Evolutionary conservation across 352 stramenopile species (phyloP), one percentile per base, ranked within the genome.

Genomic region (Phytophthora europaea): DNA sequence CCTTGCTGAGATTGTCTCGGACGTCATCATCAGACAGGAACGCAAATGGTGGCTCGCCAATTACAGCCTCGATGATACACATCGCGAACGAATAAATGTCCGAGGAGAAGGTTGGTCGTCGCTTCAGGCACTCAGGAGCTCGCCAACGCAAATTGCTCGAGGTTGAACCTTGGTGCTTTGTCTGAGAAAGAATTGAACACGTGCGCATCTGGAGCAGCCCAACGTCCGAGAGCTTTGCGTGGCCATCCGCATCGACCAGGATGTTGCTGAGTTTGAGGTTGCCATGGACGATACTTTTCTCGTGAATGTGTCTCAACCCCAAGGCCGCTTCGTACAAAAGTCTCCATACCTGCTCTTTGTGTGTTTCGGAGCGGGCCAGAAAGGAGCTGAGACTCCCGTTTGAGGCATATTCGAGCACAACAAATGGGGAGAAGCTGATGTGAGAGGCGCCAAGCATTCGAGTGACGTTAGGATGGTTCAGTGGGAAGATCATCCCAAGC

Each of bases 1-100:
- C 62, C 20, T 53, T 36, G 12, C 55, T 54, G 2, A 79, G 23
- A 4, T 68, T 57, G 1, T 63, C 23, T 3, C 43, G 38, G 22
- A 80, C 54, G 12, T 43, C 36, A 6, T 59, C 48, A 28, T 80
- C 73, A 16, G 62, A 47, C 20, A 65, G 15, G n/a, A 59, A 61
- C 4, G 56, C 65, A 23, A 56, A 80, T 10, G 72, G 76, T 9
- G 74, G 58, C 48, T 78, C 72, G 0, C 60, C 40, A 2, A 64
- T 70, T 15, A 62, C 48, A 10, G 76, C 72, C 55, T 78, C 68
- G 20, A 80, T 68, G n/a, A 83, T 68, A 22, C 72, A 80, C 76
- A 80, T 73, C 0, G 61, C 76, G 5, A 83, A 60, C 0, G 76
- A 79, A 56, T 76, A 83, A 28, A 78, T 61, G 16, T 83, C 72